These are phyloP conservation scores for Heterobasidion occidentale DNA, from an alignment of 1,284 basidiomycete species.

Conservation along the genomic window DNA sequence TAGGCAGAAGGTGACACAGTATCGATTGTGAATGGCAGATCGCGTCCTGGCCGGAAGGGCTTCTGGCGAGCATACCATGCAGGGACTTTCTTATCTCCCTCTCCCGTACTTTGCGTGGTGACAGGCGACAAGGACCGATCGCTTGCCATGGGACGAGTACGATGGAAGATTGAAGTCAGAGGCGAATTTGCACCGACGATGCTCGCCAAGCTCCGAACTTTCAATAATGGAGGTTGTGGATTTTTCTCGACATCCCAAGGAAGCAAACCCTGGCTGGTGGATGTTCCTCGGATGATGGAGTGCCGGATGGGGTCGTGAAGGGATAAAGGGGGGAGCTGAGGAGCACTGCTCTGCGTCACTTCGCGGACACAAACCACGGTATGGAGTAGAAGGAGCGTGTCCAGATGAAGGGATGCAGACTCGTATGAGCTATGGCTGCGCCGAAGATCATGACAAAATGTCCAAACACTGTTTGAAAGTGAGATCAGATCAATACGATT, in stretches of 20 bases:
- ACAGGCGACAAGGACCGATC: no score
- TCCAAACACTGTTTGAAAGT: slow-evolving; percentile 25
- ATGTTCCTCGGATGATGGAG: slow-evolving; percentile 4
- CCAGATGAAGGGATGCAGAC: slow-evolving; percentile 41
- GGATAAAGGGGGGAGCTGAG: slow-evolving; percentile 9
- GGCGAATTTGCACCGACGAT: not conserved
- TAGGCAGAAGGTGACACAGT: not conserved
- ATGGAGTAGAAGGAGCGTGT: slow-evolving; percentile 36
- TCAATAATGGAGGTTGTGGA: not conserved
- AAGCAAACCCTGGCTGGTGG: slow-evolving; percentile 6
- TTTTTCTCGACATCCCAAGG: slow-evolving; percentile 8
- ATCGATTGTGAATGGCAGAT: slow-evolving; percentile 11
- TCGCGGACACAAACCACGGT: slow-evolving; percentile 42
- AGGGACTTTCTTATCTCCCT: not conserved
- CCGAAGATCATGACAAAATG: slow-evolving; percentile 49
- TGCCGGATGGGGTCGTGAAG: slow-evolving; percentile 10
- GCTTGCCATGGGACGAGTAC: not conserved
- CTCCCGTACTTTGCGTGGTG: not conserved
- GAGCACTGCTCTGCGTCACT: slow-evolving; percentile 3
- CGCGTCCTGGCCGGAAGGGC: slow-evolving; percentile 10
- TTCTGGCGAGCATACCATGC: slow-evolving; percentile 14
- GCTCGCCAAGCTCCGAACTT: not conserved
- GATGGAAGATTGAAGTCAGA: not conserved
- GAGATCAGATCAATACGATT: no score
- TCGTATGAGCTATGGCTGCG: slow-evolving; percentile 33